Conservation (phyloP, 2,329 filamentous ascomycete genomes). For the Ascochyta fabae region DNA sequence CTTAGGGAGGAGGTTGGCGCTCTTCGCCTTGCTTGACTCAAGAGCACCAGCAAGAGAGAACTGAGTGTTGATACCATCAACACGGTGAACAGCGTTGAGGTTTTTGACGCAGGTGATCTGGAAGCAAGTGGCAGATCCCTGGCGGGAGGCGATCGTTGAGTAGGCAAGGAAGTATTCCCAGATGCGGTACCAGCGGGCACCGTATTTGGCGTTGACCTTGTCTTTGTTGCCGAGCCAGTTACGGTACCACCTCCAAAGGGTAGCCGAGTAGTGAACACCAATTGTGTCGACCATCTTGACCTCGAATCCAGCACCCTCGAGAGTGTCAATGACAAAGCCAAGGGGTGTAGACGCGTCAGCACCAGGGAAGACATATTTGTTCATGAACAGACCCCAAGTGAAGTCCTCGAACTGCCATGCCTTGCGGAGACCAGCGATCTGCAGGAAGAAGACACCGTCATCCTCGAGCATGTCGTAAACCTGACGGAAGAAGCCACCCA, state of each 20-base stretch:
- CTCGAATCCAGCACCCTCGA: conserved; percentile 88
- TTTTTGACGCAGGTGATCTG: conserved; percentile 90
- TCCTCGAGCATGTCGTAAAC: conserved; percentile 96
- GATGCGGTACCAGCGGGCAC: conserved; percentile 92
- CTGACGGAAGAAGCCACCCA: conserved; percentile 80
- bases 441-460: conserved; percentile 93
- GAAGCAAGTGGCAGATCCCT: conserved; percentile 84
- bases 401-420: conserved; percentile 98
- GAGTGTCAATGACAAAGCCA: conserved; percentile 81
- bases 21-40: conserved; percentile 53
- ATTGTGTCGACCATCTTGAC: conserved; percentile 92
- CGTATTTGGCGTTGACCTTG: conserved; percentile 94
- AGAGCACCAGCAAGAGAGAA: conserved; percentile 73
- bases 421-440: conserved; percentile 93
- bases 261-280: conserved; percentile 95
- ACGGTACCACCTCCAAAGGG: conserved; percentile 96
- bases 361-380: conserved; percentile 98
- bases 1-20: conserved; percentile 16
- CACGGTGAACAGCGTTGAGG: conserved; percentile 82
- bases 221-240: conserved; percentile 97
- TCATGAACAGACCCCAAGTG: conserved; percentile 99
- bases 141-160: conserved; percentile 82
- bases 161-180: conserved; percentile 92
- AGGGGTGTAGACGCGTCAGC: conserved; percentile 95
- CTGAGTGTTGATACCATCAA: conserved; percentile 75